Evolutionary conservation across 2,329 filamentous ascomycete species (phyloP).

Genomic region (Rhytidhysteron rufulum): DNA sequence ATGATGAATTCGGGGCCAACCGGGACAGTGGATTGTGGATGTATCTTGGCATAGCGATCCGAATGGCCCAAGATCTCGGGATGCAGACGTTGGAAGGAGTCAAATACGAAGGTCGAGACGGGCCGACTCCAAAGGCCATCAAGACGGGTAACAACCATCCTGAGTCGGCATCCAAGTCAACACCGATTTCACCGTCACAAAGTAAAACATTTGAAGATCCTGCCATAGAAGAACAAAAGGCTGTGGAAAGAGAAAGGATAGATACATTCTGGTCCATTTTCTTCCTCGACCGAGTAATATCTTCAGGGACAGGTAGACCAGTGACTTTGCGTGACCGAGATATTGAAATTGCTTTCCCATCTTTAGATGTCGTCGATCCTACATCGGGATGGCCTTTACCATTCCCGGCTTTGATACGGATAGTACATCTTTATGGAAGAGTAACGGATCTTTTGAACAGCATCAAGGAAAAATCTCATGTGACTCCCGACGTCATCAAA

Average conservation of each 20-base stretch:
- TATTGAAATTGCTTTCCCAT: constrained; percentile 71
- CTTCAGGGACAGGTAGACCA: constrained; percentile 77
- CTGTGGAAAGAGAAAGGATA: constrained; percentile 74
- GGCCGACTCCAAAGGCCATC: constrained; percentile 55
- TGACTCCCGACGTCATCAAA: constrained; percentile 70
- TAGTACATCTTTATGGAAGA: constrained; percentile 80
- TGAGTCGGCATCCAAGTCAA: constrained; percentile 51
- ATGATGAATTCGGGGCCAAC: constrained; percentile 83
- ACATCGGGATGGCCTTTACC: constrained; percentile 69
- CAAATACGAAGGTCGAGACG: constrained; percentile 52
- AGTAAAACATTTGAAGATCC: constrained; percentile 13
- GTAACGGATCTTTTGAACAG: constrained; percentile 83
- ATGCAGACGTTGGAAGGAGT: constrained; percentile 78
- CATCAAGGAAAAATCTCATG: constrained; percentile 67
- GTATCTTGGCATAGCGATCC: constrained; percentile 84
- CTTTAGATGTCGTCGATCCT: constrained; percentile 49
- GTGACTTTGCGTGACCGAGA: constrained; percentile 82
- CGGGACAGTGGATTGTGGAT: constrained; percentile 91
- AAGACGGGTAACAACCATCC: constrained; percentile 32
- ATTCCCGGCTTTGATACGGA: constrained; percentile 75
- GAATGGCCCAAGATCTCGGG: constrained; percentile 75
- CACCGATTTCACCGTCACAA: constrained; percentile 48
- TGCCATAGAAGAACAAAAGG: constrained; percentile 54
- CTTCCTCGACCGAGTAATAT: constrained; percentile 81
- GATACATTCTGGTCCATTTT: constrained; percentile 92